phyloP scores from a whole-genome alignment of 2,329 filamentous ascomycete species.

The Aspergillus sp. region DNA sequence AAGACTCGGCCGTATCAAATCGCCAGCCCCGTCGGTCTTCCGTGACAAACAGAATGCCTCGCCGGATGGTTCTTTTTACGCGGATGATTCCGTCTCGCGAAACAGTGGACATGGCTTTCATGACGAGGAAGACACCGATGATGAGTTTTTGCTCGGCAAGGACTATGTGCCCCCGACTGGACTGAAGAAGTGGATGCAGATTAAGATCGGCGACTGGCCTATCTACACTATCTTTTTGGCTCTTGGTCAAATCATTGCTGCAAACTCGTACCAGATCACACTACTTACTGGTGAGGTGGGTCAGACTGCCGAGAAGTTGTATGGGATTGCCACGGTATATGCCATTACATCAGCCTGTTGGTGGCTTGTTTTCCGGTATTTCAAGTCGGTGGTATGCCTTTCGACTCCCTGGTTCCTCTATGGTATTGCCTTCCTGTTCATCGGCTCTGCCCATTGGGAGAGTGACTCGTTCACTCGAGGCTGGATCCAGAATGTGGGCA shows the following conservation, averaged over 20 bases:
- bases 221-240: conserved; percentile 63
- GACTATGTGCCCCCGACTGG: conserved; percentile 59
- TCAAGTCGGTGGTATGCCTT: conserved; percentile 58
- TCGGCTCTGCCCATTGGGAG: conserved; percentile 60
- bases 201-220: conserved; percentile 62
- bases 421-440: conserved; percentile 60
- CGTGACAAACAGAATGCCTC: conserved; percentile 31
- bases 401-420: conserved; percentile 63
- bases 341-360: conserved; percentile 58
- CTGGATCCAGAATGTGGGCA: conserved; percentile 62
- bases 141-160: conserved; percentile 57
- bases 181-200: conserved; percentile 54
- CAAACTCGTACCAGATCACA: conserved; percentile 67
- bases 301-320: conserved; percentile 58
- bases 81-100: conserved; percentile 36
- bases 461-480: conserved; percentile 39
- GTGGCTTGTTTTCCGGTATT: conserved; percentile 62
- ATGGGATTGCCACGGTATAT: conserved; percentile 61
- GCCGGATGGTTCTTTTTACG: conserved; percentile 41
- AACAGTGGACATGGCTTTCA: conserved; percentile 30
- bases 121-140: conserved; percentile 37
- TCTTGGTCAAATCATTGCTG: conserved; percentile 62
- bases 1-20: conserved; percentile 54
- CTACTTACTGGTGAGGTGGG: conserved; percentile 63
- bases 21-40: conserved; percentile 35